Conservation (phyloP, 2,329 filamentous ascomycete species). For the Knoxdaviesia proteae region DNA sequence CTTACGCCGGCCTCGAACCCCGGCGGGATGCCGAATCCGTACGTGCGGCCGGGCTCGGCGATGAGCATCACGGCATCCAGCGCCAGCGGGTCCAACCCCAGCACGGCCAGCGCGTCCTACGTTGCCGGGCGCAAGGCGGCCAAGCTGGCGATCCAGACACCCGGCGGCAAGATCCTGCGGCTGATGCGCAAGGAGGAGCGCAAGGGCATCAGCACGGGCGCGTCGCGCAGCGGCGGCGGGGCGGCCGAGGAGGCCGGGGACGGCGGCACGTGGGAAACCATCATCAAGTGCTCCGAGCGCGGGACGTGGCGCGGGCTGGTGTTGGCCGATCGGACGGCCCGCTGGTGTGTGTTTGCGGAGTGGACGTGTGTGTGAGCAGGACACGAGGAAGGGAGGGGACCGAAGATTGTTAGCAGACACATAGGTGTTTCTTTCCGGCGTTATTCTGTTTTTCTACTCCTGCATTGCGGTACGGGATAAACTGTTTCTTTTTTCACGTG, state of each 20-base stretch:
- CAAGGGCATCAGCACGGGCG: constrained; percentile 27
- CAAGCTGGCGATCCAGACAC: constrained; percentile 86
- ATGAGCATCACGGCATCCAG: constrained; percentile 43
- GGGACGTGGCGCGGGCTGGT: constrained; percentile 68
- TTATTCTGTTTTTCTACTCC: no score
- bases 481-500: no score
- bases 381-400: not conserved
- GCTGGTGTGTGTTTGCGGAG: constrained; percentile 86
- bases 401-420: no score
- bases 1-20: constrained; percentile 26
- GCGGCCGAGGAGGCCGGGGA: constrained; percentile 38
- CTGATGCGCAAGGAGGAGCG: constrained; percentile 63
- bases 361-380: constrained; percentile 37
- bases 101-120: constrained; percentile 25
- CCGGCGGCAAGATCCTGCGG: constrained; percentile 81
- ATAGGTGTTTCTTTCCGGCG: no score
- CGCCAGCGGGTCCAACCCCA: constrained; percentile 34
- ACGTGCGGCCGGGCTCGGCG: constrained; percentile 36
- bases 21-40: constrained; percentile 35
- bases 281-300: constrained; percentile 71
- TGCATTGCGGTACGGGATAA: no score
- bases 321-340: constrained; percentile 59
- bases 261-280: constrained; percentile 69
- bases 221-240: constrained; percentile 14
- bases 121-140: constrained; percentile 60